Base-by-base conservation (phyloP, 176 grass and related monocot species). In the Oryza nivara region DNA sequence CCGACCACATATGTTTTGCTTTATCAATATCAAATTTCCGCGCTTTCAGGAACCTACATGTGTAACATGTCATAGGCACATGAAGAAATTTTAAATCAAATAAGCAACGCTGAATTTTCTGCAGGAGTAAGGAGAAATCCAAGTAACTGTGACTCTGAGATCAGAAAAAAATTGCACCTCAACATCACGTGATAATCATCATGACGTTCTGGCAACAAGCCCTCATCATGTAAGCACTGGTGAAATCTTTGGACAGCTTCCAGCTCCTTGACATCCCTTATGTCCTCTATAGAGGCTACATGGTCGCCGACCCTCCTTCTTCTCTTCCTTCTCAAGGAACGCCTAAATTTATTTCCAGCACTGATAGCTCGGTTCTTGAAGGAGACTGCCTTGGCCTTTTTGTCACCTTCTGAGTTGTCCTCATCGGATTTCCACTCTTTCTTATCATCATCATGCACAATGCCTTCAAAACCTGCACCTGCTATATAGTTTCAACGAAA, bases 1-100 rank as follows among this genome's bases (percentile, higher is more conserved):
- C 93, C 65, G 89, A 83, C 96, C 93, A 99, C 96, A 99, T 99
- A 73, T 91, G 81, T 79, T 99, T 99, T 75, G 96, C 78, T 89
- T 92, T 99, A 52, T 94, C 90, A 17, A 96, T 83, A 88, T 99
- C 90, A 73, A 96, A 94, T 80, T 94, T 99, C 10, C 93, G 87
- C 68, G 93, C 93, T 96, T 99, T 99, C 41, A 99, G 78, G 77
- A 99, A 99, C 79, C 96, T 99, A 85, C 69, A 52, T 28, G 28
- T 28, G 28, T 28, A 28, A 28, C 28, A 28, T 26, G 13, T 20
- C 22, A 75, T 77, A 46, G 43, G 3, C 19, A 78, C 35, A 60
- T 0, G 3, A 85, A n/a, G 6, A 65, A 85, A 76, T 35, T 73
- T 85, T 26, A 83, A 63, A 85, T 20, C 25, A 66, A 49, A 68